Base-by-base conservation (phyloP, 768 basidiomycete genomes). In the Imleria badia region DNA sequence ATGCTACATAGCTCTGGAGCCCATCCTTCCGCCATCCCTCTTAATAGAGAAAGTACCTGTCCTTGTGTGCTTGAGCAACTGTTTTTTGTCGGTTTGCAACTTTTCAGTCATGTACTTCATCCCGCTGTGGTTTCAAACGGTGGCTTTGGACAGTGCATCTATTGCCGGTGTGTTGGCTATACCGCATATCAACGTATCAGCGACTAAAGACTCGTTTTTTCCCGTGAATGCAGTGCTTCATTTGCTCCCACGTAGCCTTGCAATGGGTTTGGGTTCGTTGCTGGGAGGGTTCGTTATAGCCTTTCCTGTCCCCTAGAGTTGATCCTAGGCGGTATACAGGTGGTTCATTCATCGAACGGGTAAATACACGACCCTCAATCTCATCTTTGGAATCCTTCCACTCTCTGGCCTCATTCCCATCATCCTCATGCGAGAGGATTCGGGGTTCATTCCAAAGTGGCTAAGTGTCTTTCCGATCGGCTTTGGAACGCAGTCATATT, bases 381-480 rank as follows among this genome's bases (percentile, higher is more conserved):
- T 51, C 35, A 31, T 54, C 31, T 62, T 40, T 31, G 56, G 61
- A 14, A n/a, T 54, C 29, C 17, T 62, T 48, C 60, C 50, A 14
- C 36, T 62, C 15, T 41, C 12, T 42, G 61, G 56, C 10, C 19
- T 54, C n/a, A 20, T 62, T 17, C 46, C 52, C 23, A 51, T 62
- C 49, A 40, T 54, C 31, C 33, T 53, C 19, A 45, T 58, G 35
- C 46, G 20, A 13, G 61, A 53, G 22, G 36, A 56, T 22, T 61
- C 60, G 3, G 39, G 44, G 4, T 42, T 51, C 39, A 20, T 54
- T 5, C 20, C 17, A 12, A 51, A 59, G 29, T 63, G 62, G 54
- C 20, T 61, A 2, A 55, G 55, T n/a, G 34, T 60, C 31, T 50
- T 64, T 23, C 63, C 63, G 7, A 39, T 65, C 8, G 60, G 56